Percentiles rank a stretch among this genome's conserved stretches.
Evolutionary conservation across 176 grass and related monocot species (phyloP).

Genomic region (Guadua angustifolia): DNA sequence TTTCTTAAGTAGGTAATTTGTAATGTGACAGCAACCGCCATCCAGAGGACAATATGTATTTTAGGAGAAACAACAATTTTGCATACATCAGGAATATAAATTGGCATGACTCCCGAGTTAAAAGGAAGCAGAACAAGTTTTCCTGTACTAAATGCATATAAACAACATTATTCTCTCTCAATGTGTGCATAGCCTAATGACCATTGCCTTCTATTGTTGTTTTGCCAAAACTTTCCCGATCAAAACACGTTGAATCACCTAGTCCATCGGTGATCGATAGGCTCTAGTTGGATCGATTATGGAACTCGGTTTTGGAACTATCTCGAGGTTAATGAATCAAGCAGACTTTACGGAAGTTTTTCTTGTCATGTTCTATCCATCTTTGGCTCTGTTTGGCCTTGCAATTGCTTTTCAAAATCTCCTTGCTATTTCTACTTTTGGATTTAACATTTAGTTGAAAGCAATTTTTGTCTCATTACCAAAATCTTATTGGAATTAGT

Average conservation of each 20-base stretch:
- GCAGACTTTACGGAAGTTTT: not conserved
- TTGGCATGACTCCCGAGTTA: too few species aligned
- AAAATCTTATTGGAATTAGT: not conserved
- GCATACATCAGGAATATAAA: too few species aligned
- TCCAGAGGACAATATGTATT: too few species aligned
- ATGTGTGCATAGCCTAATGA: not conserved
- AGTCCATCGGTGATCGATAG: not conserved
- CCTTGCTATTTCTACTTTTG: not conserved
- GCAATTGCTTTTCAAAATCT: not conserved
- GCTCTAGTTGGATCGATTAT: not conserved
- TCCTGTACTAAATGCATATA: not conserved
- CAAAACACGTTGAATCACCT: not conserved
- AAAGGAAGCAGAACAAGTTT: not conserved
- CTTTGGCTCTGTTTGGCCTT: not conserved
- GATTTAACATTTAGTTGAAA: not conserved
- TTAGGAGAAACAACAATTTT: too few species aligned
- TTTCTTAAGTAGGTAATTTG: too few species aligned
- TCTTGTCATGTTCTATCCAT: constrained; percentile 1
- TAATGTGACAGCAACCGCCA: too few species aligned
- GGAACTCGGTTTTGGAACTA: constrained; percentile 19
- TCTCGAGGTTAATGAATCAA: not conserved
- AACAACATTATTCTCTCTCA: not conserved
- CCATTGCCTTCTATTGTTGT: constrained; percentile 5
- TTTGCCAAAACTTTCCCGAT: not conserved
- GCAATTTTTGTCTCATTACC: not conserved